Evolutionary conservation across 1,284 basidiomycete species (phyloP), one percentile per base, ranked within the genome.

Genomic region (Ganoderma meredithae): DNA sequence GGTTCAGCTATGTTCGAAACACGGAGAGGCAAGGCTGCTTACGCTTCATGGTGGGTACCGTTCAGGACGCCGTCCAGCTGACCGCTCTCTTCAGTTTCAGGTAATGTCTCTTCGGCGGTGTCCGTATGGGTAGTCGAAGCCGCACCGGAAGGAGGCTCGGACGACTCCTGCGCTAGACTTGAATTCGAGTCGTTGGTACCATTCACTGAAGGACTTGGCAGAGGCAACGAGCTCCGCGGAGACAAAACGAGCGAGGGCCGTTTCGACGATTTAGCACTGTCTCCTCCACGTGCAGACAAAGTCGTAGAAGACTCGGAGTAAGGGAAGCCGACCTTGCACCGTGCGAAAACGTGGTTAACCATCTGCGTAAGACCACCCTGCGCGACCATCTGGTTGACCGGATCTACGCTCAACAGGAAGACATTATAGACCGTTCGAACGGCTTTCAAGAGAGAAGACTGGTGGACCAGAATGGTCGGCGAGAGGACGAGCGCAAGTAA

Each of bases 391-490:
- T 98, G 97, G 75, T 97, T 98, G 64, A 96, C 93, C 5, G 92
- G 88, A 75, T 97, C 95, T 43, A 88, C 86, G 73, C 94, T 96
- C 68, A 98, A 85, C 40, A 98, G 84, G 79, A 98, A 99, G 67
- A 99, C 92, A 77, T 98, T 98, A 83, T 98, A 98, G 1, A 99
- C 96, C 7, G 97, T 98, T 47, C 97, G 88, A 36, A 99, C 94
- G 36, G 97, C 95, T 80, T 97, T 97, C 72, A 99, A 87, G 44
- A 99, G 84, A 15, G 95, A 94, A 8, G 95, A 97, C 78, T 98
- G 96, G 79, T 98, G 97, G 2, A 98, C 94, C 49, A 95, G 86
- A 72, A 93, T 90, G 49, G 90, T 93, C 3, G 93, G 86, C 8
- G 95, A 97, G 47, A 99, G 84, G 31, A 98, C 91, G 59, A 98